phyloP scores from a whole-genome alignment of 345 rosid genomes.

The Gossypium turneri region DNA sequence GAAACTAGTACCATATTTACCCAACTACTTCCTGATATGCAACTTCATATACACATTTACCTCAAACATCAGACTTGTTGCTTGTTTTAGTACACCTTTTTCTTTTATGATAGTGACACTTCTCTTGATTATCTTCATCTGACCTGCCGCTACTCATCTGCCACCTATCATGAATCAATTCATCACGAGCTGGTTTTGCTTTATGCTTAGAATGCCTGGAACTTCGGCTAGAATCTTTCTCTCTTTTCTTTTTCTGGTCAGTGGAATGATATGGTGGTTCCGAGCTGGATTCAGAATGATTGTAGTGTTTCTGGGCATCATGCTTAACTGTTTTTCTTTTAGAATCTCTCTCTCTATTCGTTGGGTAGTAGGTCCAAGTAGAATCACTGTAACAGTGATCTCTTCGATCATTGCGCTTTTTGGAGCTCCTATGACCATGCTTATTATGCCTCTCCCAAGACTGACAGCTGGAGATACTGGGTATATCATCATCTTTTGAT shows the following conservation, averaged over 20 bases:
- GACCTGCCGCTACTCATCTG: constrained; percentile 32
- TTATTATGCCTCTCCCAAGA: constrained; percentile 25
- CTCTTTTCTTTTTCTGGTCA: constrained; percentile 15
- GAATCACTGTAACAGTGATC: constrained; percentile 26
- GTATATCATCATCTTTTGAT: constrained; percentile 32
- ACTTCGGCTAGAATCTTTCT: constrained; percentile 23
- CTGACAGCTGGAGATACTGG: constrained; percentile 27
- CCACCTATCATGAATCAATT: constrained; percentile 35
- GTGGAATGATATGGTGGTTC: constrained; percentile 16
- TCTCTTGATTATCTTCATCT: constrained; percentile 23
- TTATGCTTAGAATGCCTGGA: constrained; percentile 20
- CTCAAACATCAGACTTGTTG: constrained; percentile 27
- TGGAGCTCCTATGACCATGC: constrained; percentile 15
- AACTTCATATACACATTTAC: constrained; percentile 37
- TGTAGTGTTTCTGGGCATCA: constrained; percentile 22
- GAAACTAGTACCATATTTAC: constrained; percentile 19
- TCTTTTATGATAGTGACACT: constrained; percentile 15
- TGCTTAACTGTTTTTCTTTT: constrained; percentile 21
- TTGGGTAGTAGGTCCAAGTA: constrained; percentile 19
- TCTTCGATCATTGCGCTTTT: constrained; percentile 14
- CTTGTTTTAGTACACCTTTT: constrained; percentile 24
- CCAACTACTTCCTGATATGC: constrained; percentile 21
- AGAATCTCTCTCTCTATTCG: constrained; percentile 13
- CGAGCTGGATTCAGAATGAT: constrained; percentile 25
- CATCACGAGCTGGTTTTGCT: constrained; percentile 13